A percentile compares a stretch with the other conserved stretches of the same genome.
Conservation (phyloP, 257 asterid species). For the Solanum habrochaites region DNA sequence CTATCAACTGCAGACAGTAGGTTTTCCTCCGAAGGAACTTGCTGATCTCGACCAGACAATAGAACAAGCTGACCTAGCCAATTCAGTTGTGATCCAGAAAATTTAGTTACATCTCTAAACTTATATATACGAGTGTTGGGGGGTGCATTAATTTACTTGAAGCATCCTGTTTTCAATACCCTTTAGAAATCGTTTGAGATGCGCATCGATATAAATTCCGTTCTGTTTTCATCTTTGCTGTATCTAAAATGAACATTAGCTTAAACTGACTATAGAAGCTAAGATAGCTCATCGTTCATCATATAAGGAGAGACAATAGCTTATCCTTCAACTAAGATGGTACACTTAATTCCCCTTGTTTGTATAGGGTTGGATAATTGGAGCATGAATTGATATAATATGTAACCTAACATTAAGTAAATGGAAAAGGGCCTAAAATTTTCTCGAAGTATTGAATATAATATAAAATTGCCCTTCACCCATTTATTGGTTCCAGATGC, state of each 20-base stretch:
- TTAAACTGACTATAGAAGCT: neutral
- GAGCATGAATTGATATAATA: neutral
- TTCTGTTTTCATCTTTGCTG: neutral
- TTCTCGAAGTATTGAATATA: too few species aligned
- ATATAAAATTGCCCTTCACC: too few species aligned
- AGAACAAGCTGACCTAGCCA: slow-evolving; percentile 64
- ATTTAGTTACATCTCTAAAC: slow-evolving; percentile 3
- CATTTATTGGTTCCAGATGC: too few species aligned
- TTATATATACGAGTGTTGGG: neutral
- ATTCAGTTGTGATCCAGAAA: slow-evolving; percentile 76
- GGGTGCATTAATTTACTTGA: neutral
- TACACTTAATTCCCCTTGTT: neutral
- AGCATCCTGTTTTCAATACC: neutral
- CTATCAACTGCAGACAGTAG: slow-evolving; percentile 69
- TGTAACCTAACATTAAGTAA: neutral
- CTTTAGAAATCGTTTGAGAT: neutral
- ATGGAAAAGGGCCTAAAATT: too few species aligned
- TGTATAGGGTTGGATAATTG: neutral
- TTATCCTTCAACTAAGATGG: neutral
- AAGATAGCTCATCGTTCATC: neutral
- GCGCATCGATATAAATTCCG: neutral
- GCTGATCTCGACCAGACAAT: slow-evolving; percentile 56
- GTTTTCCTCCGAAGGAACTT: slow-evolving; percentile 73
- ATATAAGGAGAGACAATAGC: neutral
- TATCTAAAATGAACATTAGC: neutral